A percentile compares a stretch with the other conserved stretches of the same genome.
phyloP scores from a whole-genome alignment of 805 yeast genomes.

The Metschnikowia continentalis region DNA sequence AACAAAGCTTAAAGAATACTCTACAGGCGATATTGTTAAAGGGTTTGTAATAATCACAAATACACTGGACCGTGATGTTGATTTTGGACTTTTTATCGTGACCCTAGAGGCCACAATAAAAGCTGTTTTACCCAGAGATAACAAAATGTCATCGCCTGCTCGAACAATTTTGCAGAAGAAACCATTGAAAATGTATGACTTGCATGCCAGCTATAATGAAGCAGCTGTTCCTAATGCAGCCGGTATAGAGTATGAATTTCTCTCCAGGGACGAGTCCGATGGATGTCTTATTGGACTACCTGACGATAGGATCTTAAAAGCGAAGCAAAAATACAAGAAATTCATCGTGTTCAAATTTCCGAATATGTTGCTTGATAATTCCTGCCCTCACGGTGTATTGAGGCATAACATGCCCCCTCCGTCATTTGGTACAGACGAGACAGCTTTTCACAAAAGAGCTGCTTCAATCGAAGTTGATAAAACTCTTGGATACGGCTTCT shows the following conservation, averaged over 20 bases:
- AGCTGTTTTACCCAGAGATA: slow-evolving; percentile 16
- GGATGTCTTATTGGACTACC: slow-evolving; percentile 49
- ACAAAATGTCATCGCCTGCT: neutral
- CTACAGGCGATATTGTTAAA: slow-evolving; percentile 39
- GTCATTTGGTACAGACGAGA: slow-evolving; percentile 37
- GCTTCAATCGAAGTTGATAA: slow-evolving; percentile 33
- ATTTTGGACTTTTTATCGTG: slow-evolving; percentile 40
- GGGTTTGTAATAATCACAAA: slow-evolving; percentile 48
- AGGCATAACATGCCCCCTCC: slow-evolving; percentile 43
- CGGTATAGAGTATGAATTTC: slow-evolving; percentile 42
- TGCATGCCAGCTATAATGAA: slow-evolving; percentile 53
- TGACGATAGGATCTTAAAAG: slow-evolving; percentile 44
- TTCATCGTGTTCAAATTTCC: slow-evolving; percentile 59
- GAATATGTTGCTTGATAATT: slow-evolving; percentile 46
- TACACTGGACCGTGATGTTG: slow-evolving; percentile 39
- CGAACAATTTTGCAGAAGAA: slow-evolving; percentile 40
- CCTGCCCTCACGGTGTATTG: slow-evolving; percentile 43
- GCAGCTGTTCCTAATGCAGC: slow-evolving; percentile 49
- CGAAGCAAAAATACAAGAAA: slow-evolving; percentile 50
- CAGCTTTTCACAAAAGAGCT: slow-evolving; percentile 34
- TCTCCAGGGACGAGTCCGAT: slow-evolving; percentile 42
- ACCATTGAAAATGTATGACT: slow-evolving; percentile 56
- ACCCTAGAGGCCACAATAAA: slow-evolving; percentile 34
- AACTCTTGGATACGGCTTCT: slow-evolving; percentile 53
- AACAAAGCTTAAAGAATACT: slow-evolving; percentile 42